Percentiles rank a stretch among this genome's conserved stretches.
phyloP scores from a whole-genome alignment of 768 basidiomycete genomes.

The Podaxis pistillaris region DNA sequence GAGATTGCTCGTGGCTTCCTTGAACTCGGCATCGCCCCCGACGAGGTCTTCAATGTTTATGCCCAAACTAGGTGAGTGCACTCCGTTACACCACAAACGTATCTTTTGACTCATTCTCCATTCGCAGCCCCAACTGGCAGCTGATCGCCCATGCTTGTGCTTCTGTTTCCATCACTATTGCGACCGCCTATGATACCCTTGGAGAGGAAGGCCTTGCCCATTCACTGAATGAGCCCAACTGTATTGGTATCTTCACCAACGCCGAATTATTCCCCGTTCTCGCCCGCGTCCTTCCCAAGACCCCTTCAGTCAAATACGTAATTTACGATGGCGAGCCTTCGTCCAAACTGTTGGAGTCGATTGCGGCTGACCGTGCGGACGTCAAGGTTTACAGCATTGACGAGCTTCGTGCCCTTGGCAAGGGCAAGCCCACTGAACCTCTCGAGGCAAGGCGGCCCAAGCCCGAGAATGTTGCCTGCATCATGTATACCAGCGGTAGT shows the following conservation, averaged over 20 bases:
- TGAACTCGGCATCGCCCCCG: slow-evolving; percentile 63
- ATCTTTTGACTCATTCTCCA: slow-evolving; percentile 1
- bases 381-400: slow-evolving; percentile 65
- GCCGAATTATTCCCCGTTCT: slow-evolving; percentile 84
- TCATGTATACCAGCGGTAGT: slow-evolving; percentile 80
- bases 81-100: background rate
- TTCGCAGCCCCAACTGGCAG: slow-evolving; percentile 66
- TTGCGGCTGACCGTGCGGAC: slow-evolving; percentile 53
- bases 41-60: slow-evolving; percentile 88
- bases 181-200: slow-evolving; percentile 95
- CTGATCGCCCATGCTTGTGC: slow-evolving; percentile 81
- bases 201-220: slow-evolving; percentile 87
- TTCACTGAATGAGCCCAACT: slow-evolving; percentile 82
- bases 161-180: slow-evolving; percentile 75
- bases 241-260: slow-evolving; percentile 87
- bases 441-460: slow-evolving; percentile 48
- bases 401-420: slow-evolving; percentile 70
- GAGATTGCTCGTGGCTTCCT: slow-evolving; percentile 72
- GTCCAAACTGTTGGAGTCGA: slow-evolving; percentile 51
- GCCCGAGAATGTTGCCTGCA: slow-evolving; percentile 44
- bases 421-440: slow-evolving; percentile 47
- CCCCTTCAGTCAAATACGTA: slow-evolving; percentile 74
- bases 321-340: slow-evolving; percentile 80
- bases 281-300: slow-evolving; percentile 64
- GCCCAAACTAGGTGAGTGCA: slow-evolving; percentile 70